A percentile compares a stretch with the other conserved stretches of the same genome.
Evolutionary conservation across 129 eudicot species (phyloP).

Genomic region (Centella asiatica): DNA sequence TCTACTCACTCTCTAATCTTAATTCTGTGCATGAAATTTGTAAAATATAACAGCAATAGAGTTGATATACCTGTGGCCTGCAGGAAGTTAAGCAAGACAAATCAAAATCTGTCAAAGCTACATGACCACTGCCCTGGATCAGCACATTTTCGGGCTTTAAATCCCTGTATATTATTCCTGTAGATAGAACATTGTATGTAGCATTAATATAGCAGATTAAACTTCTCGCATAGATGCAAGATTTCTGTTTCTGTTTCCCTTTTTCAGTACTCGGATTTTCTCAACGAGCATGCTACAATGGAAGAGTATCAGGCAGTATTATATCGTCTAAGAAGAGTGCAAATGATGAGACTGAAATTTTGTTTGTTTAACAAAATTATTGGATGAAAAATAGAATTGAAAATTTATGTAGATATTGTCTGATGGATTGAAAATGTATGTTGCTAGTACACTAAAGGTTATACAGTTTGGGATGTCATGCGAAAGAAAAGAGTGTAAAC

Average conservation of each 20-base stretch:
- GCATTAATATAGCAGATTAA: neutral
- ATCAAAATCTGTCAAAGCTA: conserved; percentile 93
- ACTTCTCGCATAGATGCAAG: neutral
- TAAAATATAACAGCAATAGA: too few relatives aligned
- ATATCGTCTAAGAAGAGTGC: neutral
- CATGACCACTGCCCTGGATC: conserved; percentile 74
- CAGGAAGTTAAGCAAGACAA: conserved; percentile 96
- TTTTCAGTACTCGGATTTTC: too few relatives aligned
- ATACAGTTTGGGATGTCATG: neutral
- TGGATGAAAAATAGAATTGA: neutral
- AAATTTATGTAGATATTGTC: too few relatives aligned
- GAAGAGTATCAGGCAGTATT: too few relatives aligned
- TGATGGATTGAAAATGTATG: too few relatives aligned
- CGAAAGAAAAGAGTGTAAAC: neutral
- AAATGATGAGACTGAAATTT: too few relatives aligned
- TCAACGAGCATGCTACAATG: too few relatives aligned
- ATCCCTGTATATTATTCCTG: conserved; percentile 96
- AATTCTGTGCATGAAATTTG: neutral
- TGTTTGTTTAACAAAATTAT: neutral
- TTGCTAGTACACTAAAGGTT: too few relatives aligned
- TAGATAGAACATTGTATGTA: conserved; percentile 5
- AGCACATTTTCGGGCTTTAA: conserved; percentile 92
- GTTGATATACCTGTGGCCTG: conserved; percentile 73
- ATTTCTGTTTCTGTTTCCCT: neutral
- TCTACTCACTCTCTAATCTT: neutral